These are phyloP conservation scores for Clarireedia hainanense DNA, from an alignment of 2,329 filamentous ascomycete genomes.

Conservation along the genomic window DNA sequence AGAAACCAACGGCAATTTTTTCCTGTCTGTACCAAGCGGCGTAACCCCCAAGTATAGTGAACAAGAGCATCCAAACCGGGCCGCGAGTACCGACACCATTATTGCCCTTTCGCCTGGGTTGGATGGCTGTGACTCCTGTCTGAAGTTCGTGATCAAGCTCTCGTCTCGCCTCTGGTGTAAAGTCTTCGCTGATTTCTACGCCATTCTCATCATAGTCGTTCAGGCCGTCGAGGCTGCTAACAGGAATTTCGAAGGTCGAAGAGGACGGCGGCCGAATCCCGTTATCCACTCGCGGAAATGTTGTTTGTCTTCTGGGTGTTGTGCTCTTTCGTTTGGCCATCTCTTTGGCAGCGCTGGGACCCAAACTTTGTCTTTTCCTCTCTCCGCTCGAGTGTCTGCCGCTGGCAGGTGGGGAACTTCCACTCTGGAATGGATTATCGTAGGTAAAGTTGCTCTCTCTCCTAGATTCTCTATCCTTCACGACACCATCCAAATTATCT, in stretches of 20 bases:
- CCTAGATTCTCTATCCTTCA: slow-evolving; percentile 14
- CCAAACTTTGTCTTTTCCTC: slow-evolving; percentile 35
- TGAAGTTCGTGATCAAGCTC: slow-evolving; percentile 65
- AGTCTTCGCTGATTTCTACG: slow-evolving; percentile 77
- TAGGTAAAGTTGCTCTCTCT: slow-evolving; percentile 67
- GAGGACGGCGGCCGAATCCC: slow-evolving; percentile 46
- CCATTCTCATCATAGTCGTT: slow-evolving; percentile 36
- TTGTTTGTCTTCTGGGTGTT: slow-evolving; percentile 42
- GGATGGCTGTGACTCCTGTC: slow-evolving; percentile 40
- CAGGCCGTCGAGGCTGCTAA: slow-evolving; percentile 34
- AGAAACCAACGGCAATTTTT: slow-evolving; percentile 94
- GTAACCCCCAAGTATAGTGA: slow-evolving; percentile 64
- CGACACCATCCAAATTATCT: slow-evolving; percentile 36
- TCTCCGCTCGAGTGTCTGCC: slow-evolving; percentile 40
- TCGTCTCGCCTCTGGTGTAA: slow-evolving; percentile 83
- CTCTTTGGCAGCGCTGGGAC: slow-evolving; percentile 33
- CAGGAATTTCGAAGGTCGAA: slow-evolving; percentile 50
- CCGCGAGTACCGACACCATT: slow-evolving; percentile 47
- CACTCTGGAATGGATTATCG: slow-evolving; percentile 91
- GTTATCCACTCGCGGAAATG: slow-evolving; percentile 39
- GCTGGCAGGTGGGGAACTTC: slow-evolving; percentile 56
- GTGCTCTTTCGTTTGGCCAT: slow-evolving; percentile 31
- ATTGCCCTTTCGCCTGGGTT: slow-evolving; percentile 37
- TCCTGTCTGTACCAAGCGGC: slow-evolving; percentile 85
- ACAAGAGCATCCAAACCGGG: slow-evolving; percentile 62